Evolutionary conservation across 768 basidiomycete species (phyloP).

Genomic region (Rhodotorula toruloides): DNA sequence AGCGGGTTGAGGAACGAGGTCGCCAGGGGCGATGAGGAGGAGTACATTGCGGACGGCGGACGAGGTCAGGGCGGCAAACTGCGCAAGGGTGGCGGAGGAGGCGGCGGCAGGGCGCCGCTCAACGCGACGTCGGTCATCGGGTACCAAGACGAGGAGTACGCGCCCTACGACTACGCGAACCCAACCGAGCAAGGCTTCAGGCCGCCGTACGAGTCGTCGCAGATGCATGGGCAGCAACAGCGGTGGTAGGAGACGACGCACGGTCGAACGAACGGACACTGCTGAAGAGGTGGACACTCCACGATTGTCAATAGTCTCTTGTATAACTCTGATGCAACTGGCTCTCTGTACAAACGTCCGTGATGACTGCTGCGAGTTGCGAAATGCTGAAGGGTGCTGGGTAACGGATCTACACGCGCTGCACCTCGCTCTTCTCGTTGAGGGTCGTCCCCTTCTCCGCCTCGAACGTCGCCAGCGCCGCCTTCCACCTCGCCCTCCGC

Average conservation of each 20-base stretch:
- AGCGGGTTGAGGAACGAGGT: conserved; percentile 27
- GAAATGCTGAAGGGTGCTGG: too few relatives aligned
- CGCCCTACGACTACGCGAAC: not conserved
- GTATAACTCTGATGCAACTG: not conserved
- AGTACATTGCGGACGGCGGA: not conserved
- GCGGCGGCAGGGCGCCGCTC: too few relatives aligned
- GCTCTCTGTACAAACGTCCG: not conserved
- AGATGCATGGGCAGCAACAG: too few relatives aligned
- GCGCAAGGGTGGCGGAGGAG: not conserved
- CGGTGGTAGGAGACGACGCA: not conserved
- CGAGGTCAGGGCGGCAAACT: conserved; percentile 2
- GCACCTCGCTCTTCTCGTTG: too few relatives aligned
- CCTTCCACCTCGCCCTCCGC: not conserved
- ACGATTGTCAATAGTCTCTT: not conserved
- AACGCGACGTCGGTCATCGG: not conserved
- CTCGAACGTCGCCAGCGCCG: not conserved
- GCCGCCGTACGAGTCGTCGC: not conserved
- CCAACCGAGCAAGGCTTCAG: not conserved
- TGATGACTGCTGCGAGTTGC: too few relatives aligned
- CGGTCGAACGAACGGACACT: not conserved
- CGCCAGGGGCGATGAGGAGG: not conserved
- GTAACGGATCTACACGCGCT: too few relatives aligned
- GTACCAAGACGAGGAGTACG: conserved; percentile 7
- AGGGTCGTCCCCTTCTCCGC: not conserved
- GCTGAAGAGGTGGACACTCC: not conserved